These are phyloP conservation scores for Chrysophaeum taylorii DNA, from an alignment of 352 stramenopile genomes.

Conservation along the genomic window DNA sequence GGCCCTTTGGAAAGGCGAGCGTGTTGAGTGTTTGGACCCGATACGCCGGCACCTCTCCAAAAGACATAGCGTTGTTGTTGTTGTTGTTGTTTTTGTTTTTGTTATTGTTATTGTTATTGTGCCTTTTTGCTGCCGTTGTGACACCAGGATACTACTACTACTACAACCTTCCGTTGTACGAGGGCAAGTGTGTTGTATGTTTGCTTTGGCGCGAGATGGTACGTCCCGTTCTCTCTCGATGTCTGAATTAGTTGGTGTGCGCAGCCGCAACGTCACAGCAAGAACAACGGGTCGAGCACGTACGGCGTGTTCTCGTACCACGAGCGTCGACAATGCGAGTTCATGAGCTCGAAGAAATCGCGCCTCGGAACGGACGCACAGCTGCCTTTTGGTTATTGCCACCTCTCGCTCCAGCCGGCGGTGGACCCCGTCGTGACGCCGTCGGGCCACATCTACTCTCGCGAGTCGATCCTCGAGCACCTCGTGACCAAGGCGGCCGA, in stretches of 20 bases:
- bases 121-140: too few relatives aligned
- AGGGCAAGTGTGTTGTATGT: too few relatives aligned
- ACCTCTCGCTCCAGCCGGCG: neutral
- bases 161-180: too few relatives aligned
- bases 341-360: neutral
- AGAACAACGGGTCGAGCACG: slow-evolving; percentile 9
- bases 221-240: too few relatives aligned
- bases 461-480: slow-evolving; percentile 4
- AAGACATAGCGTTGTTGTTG: too few relatives aligned
- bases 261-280: neutral
- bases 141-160: too few relatives aligned
- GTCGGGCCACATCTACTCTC: slow-evolving; percentile 5
- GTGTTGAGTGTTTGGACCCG: slow-evolving; percentile 27
- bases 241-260: too few relatives aligned
- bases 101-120: too few relatives aligned
- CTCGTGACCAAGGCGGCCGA: neutral
- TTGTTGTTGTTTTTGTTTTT: too few relatives aligned
- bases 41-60: too few relatives aligned
- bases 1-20: slow-evolving; percentile 31
- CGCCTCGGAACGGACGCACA: neutral
- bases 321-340: slow-evolving; percentile 4
- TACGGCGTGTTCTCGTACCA: slow-evolving; percentile 10
- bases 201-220: too few relatives aligned
- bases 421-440: slow-evolving; percentile 10
- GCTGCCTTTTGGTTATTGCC: slow-evolving; percentile 6